A percentile compares a stretch with the other conserved stretches of the same genome.
Evolutionary conservation across 2,329 filamentous ascomycete species (phyloP).

Genomic region (Monilinia vaccinii-corymbosi): DNA sequence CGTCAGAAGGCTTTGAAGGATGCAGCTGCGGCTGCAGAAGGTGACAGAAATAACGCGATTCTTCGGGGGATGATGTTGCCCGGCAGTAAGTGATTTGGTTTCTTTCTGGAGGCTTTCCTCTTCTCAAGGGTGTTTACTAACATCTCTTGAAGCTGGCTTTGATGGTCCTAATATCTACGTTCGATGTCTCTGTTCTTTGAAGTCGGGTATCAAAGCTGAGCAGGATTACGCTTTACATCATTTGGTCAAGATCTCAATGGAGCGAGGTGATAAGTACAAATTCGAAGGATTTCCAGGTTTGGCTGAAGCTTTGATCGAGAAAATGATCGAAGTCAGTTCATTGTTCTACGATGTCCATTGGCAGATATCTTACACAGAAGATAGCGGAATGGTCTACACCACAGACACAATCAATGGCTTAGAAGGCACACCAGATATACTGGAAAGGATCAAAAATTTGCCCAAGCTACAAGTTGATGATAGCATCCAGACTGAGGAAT

Average conservation of each 20-base stretch:
- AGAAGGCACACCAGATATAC: conserved; percentile 58
- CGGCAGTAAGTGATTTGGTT: conserved; percentile 43
- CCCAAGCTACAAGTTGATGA: conserved; percentile 54
- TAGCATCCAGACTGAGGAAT: conserved; percentile 60
- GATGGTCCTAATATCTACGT: conserved; percentile 87
- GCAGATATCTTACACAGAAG: conserved; percentile 65
- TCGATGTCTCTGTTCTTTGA: conserved; percentile 73
- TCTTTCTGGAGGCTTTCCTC: conserved; percentile 8
- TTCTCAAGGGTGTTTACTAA: conserved; percentile 12
- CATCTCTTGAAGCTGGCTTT: conserved; percentile 38
- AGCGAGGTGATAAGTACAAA: conserved; percentile 89
- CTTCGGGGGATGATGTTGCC: conserved; percentile 46
- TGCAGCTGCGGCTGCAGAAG: conserved; percentile 30
- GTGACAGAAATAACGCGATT: conserved; percentile 34
- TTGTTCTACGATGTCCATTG: conserved; percentile 78
- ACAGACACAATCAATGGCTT: conserved; percentile 54
- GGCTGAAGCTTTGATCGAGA: conserved; percentile 79
- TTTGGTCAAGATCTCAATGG: conserved; percentile 88
- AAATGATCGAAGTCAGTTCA: conserved; percentile 67
- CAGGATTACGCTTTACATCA: conserved; percentile 92
- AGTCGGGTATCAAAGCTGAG: conserved; percentile 69
- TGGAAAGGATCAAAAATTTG: conserved; percentile 62
- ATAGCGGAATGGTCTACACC: conserved; percentile 37
- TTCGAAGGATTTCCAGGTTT: conserved; percentile 87
- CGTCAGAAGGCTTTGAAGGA: conserved; percentile 40